Evolutionary conservation across 208 protist species (phyloP).

Genomic region (Leishmania guyanensis): DNA sequence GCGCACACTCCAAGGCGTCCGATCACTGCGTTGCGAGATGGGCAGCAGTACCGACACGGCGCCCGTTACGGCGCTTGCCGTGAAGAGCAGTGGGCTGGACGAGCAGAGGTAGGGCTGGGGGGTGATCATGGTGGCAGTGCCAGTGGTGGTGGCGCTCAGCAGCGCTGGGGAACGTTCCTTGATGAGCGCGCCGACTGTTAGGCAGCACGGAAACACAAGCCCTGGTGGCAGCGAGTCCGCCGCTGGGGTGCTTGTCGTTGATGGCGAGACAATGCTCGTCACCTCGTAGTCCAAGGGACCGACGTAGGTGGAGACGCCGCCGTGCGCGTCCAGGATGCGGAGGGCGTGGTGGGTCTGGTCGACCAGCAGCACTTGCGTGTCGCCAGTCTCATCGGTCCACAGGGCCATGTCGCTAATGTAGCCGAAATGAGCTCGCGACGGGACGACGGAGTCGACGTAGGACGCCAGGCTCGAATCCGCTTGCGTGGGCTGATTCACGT

Average conservation of each 20-base stretch:
- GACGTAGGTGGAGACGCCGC: constrained; percentile 57
- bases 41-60: constrained; percentile 39
- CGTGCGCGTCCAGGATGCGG: constrained; percentile 39
- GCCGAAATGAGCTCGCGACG: constrained; percentile 41
- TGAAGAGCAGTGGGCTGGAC: constrained; percentile 35
- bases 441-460: constrained; percentile 41
- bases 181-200: constrained; percentile 31
- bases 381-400: constrained; percentile 43
- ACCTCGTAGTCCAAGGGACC: constrained; percentile 41
- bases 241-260: neutral
- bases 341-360: constrained; percentile 54
- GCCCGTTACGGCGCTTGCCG: constrained; percentile 33
- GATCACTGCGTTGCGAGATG: constrained; percentile 25
- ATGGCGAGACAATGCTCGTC: neutral
- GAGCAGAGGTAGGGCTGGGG: constrained; percentile 52
- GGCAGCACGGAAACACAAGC: constrained; percentile 17
- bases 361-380: constrained; percentile 45
- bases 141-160: constrained; percentile 5
- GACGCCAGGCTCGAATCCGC: constrained; percentile 4
- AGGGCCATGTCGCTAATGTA: constrained; percentile 49
- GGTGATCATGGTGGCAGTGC: constrained; percentile 18
- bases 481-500: neutral
- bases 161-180: constrained; percentile 38
- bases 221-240: constrained; percentile 30
- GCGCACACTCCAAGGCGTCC: constrained; percentile 20